Percentiles rank a stretch among this genome's conserved stretches.
Evolutionary conservation across 805 yeast genomes (phyloP).

Genomic region (Clavispora asparagi): DNA sequence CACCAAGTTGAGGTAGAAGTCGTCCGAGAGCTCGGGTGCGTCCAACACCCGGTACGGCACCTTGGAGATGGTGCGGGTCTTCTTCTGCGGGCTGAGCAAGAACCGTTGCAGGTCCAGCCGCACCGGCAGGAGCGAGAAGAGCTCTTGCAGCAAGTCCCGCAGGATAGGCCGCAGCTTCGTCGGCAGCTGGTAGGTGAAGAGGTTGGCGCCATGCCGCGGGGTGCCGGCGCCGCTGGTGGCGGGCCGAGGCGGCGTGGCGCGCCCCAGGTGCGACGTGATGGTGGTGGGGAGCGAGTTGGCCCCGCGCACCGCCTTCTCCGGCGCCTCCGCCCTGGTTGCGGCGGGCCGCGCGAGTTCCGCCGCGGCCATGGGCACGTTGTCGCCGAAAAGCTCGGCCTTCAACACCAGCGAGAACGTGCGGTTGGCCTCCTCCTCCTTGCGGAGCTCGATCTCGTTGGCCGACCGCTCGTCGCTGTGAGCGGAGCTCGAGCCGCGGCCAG

Average conservation of each 20-base stretch:
- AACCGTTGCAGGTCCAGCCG: constrained; percentile 81
- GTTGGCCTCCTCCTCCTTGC: constrained; percentile 78
- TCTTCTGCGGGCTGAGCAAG: constrained; percentile 76
- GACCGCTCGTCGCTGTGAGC: constrained; percentile 17
- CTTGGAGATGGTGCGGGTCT: constrained; percentile 70
- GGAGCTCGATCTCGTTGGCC: constrained; percentile 60
- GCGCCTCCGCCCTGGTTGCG: constrained; percentile 4
- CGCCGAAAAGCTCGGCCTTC: constrained; percentile 89
- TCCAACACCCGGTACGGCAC: constrained; percentile 91
- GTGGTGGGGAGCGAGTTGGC: constrained; percentile 6
- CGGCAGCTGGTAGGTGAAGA: constrained; percentile 74
- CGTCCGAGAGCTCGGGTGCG: constrained; percentile 94
- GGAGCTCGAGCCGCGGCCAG: constrained; percentile 9
- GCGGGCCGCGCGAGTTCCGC: constrained; percentile 21
- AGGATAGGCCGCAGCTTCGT: constrained; percentile 57
- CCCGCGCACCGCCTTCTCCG: constrained; percentile 4
- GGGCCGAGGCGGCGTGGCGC: constrained; percentile 21
- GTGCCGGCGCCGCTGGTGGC: constrained; percentile 21
- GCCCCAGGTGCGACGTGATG: constrained; percentile 2
- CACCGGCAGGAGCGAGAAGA: constrained; percentile 81
- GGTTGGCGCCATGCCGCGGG: constrained; percentile 47
- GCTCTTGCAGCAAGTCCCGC: constrained; percentile 62
- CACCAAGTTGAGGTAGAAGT: constrained; percentile 83
- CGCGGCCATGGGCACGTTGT: constrained; percentile 57
- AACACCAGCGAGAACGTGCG: constrained; percentile 80